These are phyloP conservation scores for Tricholoma saponaceum DNA, from an alignment of 768 basidiomycete species.

Conservation along the genomic window DNA sequence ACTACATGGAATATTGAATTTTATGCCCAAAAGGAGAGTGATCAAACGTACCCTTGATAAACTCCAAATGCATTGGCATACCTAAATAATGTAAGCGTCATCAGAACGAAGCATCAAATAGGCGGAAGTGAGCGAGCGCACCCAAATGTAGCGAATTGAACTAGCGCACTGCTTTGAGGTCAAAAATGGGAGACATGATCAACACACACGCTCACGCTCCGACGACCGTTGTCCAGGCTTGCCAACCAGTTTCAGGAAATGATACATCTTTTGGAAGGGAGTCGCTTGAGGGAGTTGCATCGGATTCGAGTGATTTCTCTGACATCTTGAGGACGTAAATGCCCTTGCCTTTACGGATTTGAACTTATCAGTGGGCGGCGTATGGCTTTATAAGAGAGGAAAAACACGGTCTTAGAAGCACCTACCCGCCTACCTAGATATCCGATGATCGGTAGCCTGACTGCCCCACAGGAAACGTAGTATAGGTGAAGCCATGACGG, in stretches of 20 bases:
- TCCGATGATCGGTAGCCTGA: too few relatives aligned
- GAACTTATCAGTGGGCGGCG: too few relatives aligned
- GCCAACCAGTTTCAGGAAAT: not conserved
- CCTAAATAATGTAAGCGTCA: not conserved
- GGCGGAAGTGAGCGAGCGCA: not conserved
- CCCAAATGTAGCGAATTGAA: conserved; percentile 17
- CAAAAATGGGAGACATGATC: not conserved
- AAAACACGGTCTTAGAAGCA: too few relatives aligned
- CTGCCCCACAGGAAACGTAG: too few relatives aligned
- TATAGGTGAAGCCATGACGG: too few relatives aligned
- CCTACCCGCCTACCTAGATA: too few relatives aligned
- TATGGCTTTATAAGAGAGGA: too few relatives aligned
- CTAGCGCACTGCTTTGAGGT: conserved; percentile 5
- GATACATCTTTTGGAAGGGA: not conserved
- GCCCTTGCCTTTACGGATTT: too few relatives aligned
- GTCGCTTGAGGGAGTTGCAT: not conserved
- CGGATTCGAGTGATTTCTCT: not conserved
- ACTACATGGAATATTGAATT: not conserved
- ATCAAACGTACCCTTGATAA: conserved; percentile 15
- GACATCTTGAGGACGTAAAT: not conserved
- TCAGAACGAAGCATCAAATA: not conserved
- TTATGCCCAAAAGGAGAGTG: not conserved
- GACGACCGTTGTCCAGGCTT: not conserved
- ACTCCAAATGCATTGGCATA: conserved; percentile 15
- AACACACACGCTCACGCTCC: not conserved